Evolutionary conservation across 768 basidiomycete genomes (phyloP).

Genomic region (Galerina sulciceps): DNA sequence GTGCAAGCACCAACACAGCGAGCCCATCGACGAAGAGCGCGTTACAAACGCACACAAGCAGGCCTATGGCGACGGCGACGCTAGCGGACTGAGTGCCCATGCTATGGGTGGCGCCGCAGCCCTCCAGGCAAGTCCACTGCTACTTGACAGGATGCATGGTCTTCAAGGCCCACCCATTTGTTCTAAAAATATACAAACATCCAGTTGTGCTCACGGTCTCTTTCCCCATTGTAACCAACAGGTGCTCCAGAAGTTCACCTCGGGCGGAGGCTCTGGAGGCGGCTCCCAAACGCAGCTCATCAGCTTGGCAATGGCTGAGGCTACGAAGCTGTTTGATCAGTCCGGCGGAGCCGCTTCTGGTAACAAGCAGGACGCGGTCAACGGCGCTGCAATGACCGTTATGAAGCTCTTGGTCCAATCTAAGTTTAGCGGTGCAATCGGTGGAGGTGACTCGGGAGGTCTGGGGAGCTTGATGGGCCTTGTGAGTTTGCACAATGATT

Average conservation of each 20-base stretch:
- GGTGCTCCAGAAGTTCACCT: slow-evolving; percentile 72
- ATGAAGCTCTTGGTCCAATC: slow-evolving; percentile 82
- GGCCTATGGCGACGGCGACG: slow-evolving; percentile 61
- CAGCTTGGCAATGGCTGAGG: slow-evolving; percentile 87
- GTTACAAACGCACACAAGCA: slow-evolving; percentile 63
- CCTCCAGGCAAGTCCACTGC: slow-evolving; percentile 51
- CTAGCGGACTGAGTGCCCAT: slow-evolving; percentile 57
- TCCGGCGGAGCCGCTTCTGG: slow-evolving; percentile 66
- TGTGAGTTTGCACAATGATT: slow-evolving; percentile 43
- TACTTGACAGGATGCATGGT: neutral
- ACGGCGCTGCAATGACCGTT: slow-evolving; percentile 83
- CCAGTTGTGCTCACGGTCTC: neutral
- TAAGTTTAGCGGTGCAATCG: slow-evolving; percentile 55
- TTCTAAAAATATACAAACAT: slow-evolving; percentile 4
- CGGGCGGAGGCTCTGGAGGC: slow-evolving; percentile 45
- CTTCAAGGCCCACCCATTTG: neutral
- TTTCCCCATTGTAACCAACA: slow-evolving; percentile 26
- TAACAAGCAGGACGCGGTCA: slow-evolving; percentile 83
- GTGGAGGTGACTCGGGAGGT: slow-evolving; percentile 74
- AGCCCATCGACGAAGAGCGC: slow-evolving; percentile 69
- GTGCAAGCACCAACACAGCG: slow-evolving; percentile 47
- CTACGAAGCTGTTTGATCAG: slow-evolving; percentile 73
- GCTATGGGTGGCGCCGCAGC: slow-evolving; percentile 81
- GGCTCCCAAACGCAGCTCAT: slow-evolving; percentile 69
- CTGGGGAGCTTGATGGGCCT: slow-evolving; percentile 62